These are phyloP conservation scores for Neospermospora avenae DNA, from an alignment of 2,329 filamentous ascomycete species.

Conservation along the genomic window DNA sequence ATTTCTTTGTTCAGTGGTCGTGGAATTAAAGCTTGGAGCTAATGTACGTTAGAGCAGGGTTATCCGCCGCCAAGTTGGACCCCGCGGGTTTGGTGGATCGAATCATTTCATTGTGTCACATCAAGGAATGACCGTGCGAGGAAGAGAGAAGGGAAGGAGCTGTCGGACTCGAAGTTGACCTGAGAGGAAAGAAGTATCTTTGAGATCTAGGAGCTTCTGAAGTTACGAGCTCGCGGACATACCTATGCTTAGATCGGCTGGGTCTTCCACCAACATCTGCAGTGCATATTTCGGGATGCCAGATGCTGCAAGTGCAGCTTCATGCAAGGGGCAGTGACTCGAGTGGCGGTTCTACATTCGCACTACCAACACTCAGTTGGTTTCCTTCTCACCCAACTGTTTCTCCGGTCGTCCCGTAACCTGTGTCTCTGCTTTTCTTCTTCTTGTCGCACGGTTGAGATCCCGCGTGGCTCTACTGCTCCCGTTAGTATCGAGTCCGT, in stretches of 20 bases:
- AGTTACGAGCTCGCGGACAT: not conserved
- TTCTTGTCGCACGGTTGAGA: not conserved
- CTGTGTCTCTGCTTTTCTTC: not conserved
- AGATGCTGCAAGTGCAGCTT: not conserved
- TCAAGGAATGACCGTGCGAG: not conserved
- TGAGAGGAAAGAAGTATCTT: not conserved
- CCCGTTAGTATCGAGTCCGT: not conserved
- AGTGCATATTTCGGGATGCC: no score
- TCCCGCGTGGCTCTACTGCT: no score
- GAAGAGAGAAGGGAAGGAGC: not conserved
- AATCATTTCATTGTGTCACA: not conserved
- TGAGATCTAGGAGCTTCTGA: not conserved
- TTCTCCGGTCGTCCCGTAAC: not conserved
- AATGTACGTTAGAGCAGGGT: not conserved
- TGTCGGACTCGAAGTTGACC: not conserved
- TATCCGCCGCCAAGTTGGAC: not conserved
- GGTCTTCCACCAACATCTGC: no score
- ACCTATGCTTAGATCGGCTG: not conserved
- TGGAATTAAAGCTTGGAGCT: not conserved
- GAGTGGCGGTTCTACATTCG: not conserved
- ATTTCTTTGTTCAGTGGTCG: not conserved
- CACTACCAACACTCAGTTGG: not conserved
- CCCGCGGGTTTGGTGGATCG: not conserved
- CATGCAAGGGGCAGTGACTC: not conserved
- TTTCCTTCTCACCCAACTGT: not conserved